Percentiles rank a stretch among this genome's conserved stretches.
Evolutionary conservation across 176 grass and related monocot species (phyloP).

Genomic region (Tillandsia fasciculata): DNA sequence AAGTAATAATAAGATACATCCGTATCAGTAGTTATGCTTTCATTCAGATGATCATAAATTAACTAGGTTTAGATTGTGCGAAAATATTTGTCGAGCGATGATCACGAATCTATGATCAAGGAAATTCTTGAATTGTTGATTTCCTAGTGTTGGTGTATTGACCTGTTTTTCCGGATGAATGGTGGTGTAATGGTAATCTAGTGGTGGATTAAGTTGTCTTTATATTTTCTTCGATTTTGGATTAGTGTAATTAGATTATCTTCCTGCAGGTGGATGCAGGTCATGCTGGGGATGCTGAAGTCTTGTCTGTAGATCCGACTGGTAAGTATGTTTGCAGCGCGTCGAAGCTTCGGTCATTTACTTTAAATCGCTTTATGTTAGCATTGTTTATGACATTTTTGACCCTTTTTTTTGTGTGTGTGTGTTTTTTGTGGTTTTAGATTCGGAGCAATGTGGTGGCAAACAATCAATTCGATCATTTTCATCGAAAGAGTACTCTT

Average conservation of each 20-base stretch:
- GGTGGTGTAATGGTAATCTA: neutral
- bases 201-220: neutral
- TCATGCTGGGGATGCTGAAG: conserved; percentile 7
- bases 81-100: neutral
- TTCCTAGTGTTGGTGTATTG: neutral
- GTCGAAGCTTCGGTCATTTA: neutral
- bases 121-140: neutral
- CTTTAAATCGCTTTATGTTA: neutral
- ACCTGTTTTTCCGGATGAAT: neutral
- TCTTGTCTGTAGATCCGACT: neutral
- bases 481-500: conserved; percentile 70
- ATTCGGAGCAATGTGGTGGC: conserved; percentile 23
- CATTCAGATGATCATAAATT: too few species aligned
- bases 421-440: conserved; percentile 29
- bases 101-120: neutral
- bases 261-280: conserved; percentile 21
- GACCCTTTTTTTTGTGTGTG: conserved; percentile 1
- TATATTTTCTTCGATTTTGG: neutral
- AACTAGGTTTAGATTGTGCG: too few species aligned
- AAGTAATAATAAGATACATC: too few species aligned
- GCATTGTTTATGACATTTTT: conserved; percentile 9
- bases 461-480: conserved; percentile 27
- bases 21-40: too few species aligned
- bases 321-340: conserved; percentile 17
- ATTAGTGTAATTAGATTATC: neutral